Evolutionary conservation across 495 filamentous ascomycete genomes (phyloP).

Genomic region (Pseudomonodictys pantanalensis): DNA sequence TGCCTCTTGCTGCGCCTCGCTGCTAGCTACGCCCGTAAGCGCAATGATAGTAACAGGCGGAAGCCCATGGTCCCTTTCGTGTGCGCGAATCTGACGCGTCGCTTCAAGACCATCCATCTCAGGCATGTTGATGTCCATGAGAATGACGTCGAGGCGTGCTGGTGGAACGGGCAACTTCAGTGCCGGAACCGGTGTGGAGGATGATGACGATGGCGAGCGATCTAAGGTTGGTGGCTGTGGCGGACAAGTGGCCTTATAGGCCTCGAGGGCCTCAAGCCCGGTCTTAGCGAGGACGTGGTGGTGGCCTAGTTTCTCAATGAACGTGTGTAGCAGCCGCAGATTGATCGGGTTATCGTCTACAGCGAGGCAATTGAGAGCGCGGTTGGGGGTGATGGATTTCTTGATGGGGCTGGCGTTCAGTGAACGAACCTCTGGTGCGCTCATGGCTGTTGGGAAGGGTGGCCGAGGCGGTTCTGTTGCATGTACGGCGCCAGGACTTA

Average conservation of each 20-base stretch:
- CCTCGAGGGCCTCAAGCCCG: conserved; percentile 57
- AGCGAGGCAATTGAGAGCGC: conserved; percentile 49
- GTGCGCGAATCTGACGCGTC: conserved; percentile 41
- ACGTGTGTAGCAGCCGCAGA: conserved; percentile 53
- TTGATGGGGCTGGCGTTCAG: background rate
- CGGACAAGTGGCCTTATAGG: conserved; percentile 44
- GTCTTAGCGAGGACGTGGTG: conserved; percentile 54
- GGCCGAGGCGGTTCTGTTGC: background rate
- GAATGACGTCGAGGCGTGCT: conserved; percentile 53
- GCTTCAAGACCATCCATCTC: conserved; percentile 34
- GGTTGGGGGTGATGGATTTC: background rate
- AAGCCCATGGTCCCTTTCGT: conserved; percentile 48
- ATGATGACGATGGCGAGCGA: background rate
- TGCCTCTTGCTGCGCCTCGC: conserved; percentile 63
- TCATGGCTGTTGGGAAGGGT: conserved; percentile 2
- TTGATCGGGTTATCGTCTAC: conserved; percentile 79
- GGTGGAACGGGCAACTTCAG: background rate
- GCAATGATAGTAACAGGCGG: conserved; percentile 61
- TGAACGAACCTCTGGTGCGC: conserved; percentile 9
- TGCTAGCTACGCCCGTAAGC: conserved; percentile 64
- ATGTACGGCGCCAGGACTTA: background rate
- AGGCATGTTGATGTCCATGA: conserved; percentile 70
- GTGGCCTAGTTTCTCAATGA: conserved; percentile 56
- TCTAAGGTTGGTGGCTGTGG: conserved; percentile 2
- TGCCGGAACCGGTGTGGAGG: background rate